A percentile compares a stretch with the other conserved stretches of the same genome.
These are phyloP conservation scores for Boletellus ananas DNA, from an alignment of 768 basidiomycete species.

Conservation along the genomic window DNA sequence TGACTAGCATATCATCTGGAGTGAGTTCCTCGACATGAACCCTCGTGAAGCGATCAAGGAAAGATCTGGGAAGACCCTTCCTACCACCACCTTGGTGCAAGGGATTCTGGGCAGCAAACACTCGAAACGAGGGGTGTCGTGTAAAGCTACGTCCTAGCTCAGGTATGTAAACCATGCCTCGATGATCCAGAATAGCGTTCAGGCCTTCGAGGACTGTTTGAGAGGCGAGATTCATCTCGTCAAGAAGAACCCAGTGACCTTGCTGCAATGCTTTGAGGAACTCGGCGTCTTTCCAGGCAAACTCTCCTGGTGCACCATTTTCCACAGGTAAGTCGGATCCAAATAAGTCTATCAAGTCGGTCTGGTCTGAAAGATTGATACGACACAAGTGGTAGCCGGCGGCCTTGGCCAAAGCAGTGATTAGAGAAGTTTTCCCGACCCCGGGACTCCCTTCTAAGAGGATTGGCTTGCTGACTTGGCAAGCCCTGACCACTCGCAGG, in stretches of 20 bases:
- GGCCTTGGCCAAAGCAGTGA: slow-evolving; percentile 80
- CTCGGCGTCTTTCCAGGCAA: slow-evolving; percentile 96
- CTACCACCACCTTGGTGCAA: slow-evolving; percentile 93
- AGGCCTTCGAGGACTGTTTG: slow-evolving; percentile 96
- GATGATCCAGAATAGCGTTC: slow-evolving; percentile 93
- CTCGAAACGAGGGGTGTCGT: slow-evolving; percentile 89
- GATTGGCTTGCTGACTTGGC: slow-evolving; percentile 87
- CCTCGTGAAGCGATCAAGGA: slow-evolving; percentile 97
- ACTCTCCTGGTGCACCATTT: slow-evolving; percentile 86
- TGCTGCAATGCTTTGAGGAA: slow-evolving; percentile 90
- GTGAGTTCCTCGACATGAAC: slow-evolving; percentile 89
- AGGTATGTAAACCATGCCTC: slow-evolving; percentile 91
- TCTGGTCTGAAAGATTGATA: slow-evolving; percentile 98
- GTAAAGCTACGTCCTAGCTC: slow-evolving; percentile 87
- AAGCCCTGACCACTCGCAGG: slow-evolving; percentile 83
- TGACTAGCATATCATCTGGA: slow-evolving; percentile 67
- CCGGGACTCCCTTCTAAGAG: slow-evolving; percentile 97
- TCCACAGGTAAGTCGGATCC: slow-evolving; percentile 95
- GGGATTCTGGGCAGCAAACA: slow-evolving; percentile 98
- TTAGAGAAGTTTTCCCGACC: slow-evolving; percentile 94
- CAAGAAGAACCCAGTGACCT: slow-evolving; percentile 97
- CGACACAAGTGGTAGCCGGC: slow-evolving; percentile 79
- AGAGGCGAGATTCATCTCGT: slow-evolving; percentile 98
- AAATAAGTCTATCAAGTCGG: slow-evolving; percentile 93
- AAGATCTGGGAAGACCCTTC: slow-evolving; percentile 96